Evolutionary conservation across 2,329 filamentous ascomycete genomes (phyloP).

Genomic region (Chrysoporthe austroafricana): DNA sequence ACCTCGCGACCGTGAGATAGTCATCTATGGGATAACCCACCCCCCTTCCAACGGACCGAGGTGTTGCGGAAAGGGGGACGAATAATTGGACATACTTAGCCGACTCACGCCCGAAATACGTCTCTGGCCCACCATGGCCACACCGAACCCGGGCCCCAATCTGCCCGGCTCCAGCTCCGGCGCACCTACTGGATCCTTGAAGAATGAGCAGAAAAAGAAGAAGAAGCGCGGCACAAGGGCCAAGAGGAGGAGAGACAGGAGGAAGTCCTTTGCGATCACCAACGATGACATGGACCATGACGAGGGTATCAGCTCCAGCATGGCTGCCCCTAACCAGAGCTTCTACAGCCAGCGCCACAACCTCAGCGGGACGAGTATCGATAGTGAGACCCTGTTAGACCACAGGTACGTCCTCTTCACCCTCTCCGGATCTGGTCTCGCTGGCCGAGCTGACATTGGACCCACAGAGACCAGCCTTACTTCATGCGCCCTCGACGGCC

Average conservation of each 20-base stretch:
- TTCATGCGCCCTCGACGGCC: slow-evolving; percentile 66
- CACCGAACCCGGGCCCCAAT: slow-evolving; percentile 4
- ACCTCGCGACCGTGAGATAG: background rate
- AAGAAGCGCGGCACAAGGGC: slow-evolving; percentile 63
- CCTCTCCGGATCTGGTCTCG: background rate
- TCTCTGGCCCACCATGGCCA: slow-evolving; percentile 13
- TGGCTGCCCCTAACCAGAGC: slow-evolving; percentile 39
- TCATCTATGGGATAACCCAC: background rate
- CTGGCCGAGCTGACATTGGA: slow-evolving; percentile 28
- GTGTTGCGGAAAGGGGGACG: background rate
- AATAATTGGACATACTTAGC: background rate
- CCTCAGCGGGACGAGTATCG: slow-evolving; percentile 82
- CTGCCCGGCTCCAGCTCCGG: slow-evolving; percentile 13
- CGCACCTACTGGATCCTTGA: slow-evolving; percentile 22
- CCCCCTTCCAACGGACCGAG: background rate
- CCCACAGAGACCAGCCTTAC: slow-evolving; percentile 58
- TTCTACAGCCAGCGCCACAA: slow-evolving; percentile 61
- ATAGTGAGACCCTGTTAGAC: slow-evolving; percentile 86
- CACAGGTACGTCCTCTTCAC: slow-evolving; percentile 64
- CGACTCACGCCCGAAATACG: background rate
- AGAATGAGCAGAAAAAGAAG: slow-evolving; percentile 56
- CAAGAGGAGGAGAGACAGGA: slow-evolving; percentile 75
- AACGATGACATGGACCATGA: slow-evolving; percentile 55
- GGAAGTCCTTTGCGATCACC: slow-evolving; percentile 77
- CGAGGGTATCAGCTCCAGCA: slow-evolving; percentile 35